Conservation (phyloP, 1,284 basidiomycete genomes). For the Pyrrhoderma noxium region DNA sequence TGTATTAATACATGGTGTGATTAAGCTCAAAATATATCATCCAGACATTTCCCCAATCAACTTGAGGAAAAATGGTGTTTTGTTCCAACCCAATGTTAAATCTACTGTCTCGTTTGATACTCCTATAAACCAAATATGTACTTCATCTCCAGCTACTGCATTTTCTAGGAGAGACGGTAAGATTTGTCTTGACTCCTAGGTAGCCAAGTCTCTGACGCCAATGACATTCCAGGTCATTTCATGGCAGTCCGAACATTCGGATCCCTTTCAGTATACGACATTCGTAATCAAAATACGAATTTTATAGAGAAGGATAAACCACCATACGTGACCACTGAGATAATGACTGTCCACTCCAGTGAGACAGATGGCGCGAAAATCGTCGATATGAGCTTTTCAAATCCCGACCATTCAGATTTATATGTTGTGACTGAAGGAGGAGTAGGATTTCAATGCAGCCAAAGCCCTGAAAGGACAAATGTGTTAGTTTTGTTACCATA, state of each 20-base stretch:
- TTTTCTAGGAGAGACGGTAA: slow-evolving; percentile 32
- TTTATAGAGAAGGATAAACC: background rate
- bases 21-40: slow-evolving; percentile 4
- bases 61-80: slow-evolving; percentile 24
- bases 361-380: slow-evolving; percentile 17
- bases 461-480: slow-evolving; percentile 5
- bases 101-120: slow-evolving; percentile 44
- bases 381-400: slow-evolving; percentile 19
- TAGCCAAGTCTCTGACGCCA: no score
- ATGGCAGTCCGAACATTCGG: slow-evolving; percentile 22
- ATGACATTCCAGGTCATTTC: slow-evolving; percentile 20
- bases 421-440: slow-evolving; percentile 22
- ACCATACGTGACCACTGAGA: slow-evolving; percentile 10
- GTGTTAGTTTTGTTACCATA: slow-evolving; percentile 16
- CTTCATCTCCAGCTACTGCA: slow-evolving; percentile 21
- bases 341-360: slow-evolving; percentile 13
- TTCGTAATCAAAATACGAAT: slow-evolving; percentile 18
- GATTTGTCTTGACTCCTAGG: no score
- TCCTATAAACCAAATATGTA: slow-evolving; percentile 45
- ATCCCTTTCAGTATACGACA: slow-evolving; percentile 27
- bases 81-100: slow-evolving; percentile 36
- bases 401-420: slow-evolving; percentile 11
- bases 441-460: slow-evolving; percentile 14
- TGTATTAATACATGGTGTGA: slow-evolving; percentile 5
- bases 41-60: slow-evolving; percentile 47